These are phyloP conservation scores for Crucihimalaya himalaica DNA, from an alignment of 345 rosid genomes.

Conservation along the genomic window DNA sequence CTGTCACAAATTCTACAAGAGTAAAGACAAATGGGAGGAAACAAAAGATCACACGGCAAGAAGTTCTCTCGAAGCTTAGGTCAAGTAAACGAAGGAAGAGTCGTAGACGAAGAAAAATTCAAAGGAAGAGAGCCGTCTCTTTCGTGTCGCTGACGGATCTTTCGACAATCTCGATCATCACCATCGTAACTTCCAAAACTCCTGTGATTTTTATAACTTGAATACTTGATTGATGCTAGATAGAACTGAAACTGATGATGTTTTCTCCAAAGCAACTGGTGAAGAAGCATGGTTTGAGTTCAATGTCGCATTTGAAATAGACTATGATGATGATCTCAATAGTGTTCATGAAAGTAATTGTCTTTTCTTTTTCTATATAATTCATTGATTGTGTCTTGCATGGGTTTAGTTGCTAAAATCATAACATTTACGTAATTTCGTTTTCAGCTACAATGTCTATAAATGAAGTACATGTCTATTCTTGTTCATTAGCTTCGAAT, in stretches of 20 bases:
- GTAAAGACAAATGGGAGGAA: too few relatives aligned
- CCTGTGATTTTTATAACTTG: too few relatives aligned
- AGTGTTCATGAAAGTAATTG: constrained; percentile 86
- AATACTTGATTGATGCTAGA: background rate
- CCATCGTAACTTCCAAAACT: constrained; percentile 44
- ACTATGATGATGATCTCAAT: constrained; percentile 80
- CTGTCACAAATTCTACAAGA: too few relatives aligned
- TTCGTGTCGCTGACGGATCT: constrained; percentile 59
- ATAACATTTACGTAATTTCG: background rate
- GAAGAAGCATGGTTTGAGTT: constrained; percentile 84
- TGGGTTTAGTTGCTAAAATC: background rate
- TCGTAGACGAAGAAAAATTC: constrained; percentile 49
- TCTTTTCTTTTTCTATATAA: too few relatives aligned
- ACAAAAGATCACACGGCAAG: too few relatives aligned
- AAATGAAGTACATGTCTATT: background rate
- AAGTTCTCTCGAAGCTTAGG: constrained; percentile 57
- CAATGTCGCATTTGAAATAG: constrained; percentile 65
- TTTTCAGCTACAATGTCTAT: constrained; percentile 1
- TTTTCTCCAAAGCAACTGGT: constrained; percentile 51
- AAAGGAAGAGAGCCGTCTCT: constrained; percentile 47
- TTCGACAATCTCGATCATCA: constrained; percentile 55
- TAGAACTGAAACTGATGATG: constrained; percentile 1
- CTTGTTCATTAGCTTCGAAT: constrained; percentile 13
- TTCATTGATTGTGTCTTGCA: too few relatives aligned
- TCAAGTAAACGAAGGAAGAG: constrained; percentile 55